Evolutionary conservation across 225 moss, liverwort and hornwort species (phyloP), one percentile per base, ranked within the genome.

Genomic region (Climacium dendroides): DNA sequence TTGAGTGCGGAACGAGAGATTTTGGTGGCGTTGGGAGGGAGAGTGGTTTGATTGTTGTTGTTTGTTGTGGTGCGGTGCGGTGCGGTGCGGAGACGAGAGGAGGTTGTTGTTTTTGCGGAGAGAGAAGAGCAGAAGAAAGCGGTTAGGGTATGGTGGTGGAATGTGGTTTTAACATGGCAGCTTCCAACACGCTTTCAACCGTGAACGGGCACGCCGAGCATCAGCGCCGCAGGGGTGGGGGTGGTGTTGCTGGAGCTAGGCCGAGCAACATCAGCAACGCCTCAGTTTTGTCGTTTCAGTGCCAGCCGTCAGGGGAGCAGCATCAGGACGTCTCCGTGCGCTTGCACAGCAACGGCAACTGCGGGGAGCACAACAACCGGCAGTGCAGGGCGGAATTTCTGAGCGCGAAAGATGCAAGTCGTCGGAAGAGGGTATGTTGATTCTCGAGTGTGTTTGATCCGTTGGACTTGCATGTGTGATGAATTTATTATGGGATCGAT

Each of bases 101-200:
- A 43, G 37, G 64, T 3, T 30, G 29, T 55, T 26, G 32, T 57
- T 45, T 65, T 39, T 39, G 52, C 10, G 62, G 85, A 67, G 74
- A 60, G 52, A 54, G n/a, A 67, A 48, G 62, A 74, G 74, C 19
- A 59, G 50, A 73, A 43, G 53, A 74, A 74, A 88, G 85, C 90
- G 89, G 90, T 91, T 91, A 91, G 93, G 92, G 89, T 93, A 93
- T 94, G 94, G 92, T 94, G 94, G 91, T 94, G 94, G 92, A 92
- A 93, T 93, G 91, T 92, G 89, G 89, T 91, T 90, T 89, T 92
- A 90, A 94, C 87, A 94, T 94, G 94, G 94, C 94, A 80, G 93
- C 93, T 91, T 92, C 94, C 84, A 94, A 94, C 30, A 90, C 93
- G 93, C 90, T 90, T 91, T 93, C 93, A 41, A 90, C 88, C 64